Base-by-base conservation (phyloP, 192 early-diverging fungal species). In the Chytriomyces confervae region DNA sequence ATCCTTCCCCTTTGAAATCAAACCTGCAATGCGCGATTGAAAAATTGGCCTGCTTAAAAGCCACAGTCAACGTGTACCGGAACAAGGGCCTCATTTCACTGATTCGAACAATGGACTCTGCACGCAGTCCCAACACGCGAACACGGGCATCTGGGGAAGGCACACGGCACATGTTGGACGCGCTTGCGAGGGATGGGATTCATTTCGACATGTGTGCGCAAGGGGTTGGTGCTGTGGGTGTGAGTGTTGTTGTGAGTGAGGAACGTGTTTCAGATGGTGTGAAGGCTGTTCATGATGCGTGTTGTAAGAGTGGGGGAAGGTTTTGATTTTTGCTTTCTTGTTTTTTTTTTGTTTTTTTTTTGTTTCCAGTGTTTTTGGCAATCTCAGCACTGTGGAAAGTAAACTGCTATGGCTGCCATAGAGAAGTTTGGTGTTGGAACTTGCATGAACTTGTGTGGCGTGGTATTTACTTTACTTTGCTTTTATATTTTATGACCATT, bases 131-230 rank as follows among this genome's bases (percentile, higher is more conserved):
- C 36, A 36, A 2, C 36, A 36, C 36, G 36, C 36, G 36, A 36
- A 36, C 36, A 0, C 36, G 36, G 1, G 36, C 36, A 36, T 36
- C 36, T 36, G 53, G 20, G 20, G 72, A 63, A 45, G 10, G 45
- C 57, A 62, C 46, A 7, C 29, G 18, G 27, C 45, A 62, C 29
- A 43, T 74, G 18, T 48, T 74, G 57, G 27, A 29, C 18, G 61
- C 60, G 11, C 45, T 74, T 8, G n/a, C 61, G 7, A 44, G 61
- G 18, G 16, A 20, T 10, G 50, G 44, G 29, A 74, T 74, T 45
- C 72, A 74, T 62, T 44, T 74, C 48, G 72, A 74, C 16, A 74
- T 74, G 72, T 74, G 72, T 23, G 9, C 57, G 18, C 72, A 45
- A 16, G 72, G 72, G 18, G 53, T 61, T 10, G 72, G 72, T 16